Base-by-base conservation (phyloP, 2,329 filamentous ascomycete genomes). In the Tolypocladium endophyticum region DNA sequence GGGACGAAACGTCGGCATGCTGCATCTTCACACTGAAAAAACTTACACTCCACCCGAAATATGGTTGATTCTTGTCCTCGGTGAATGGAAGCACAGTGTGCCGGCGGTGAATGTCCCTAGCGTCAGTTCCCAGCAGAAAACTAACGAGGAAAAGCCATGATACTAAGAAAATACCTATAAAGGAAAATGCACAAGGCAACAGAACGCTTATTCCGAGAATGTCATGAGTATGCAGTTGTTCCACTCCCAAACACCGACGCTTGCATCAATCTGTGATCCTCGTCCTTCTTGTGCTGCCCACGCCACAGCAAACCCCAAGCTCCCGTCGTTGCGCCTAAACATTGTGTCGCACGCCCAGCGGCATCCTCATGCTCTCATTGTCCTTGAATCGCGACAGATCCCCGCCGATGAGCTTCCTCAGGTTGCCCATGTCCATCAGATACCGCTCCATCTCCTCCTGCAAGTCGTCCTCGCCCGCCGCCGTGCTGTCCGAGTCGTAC, bases 391-490 rank as follows among this genome's bases (percentile, higher is more conserved):
- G 78, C 60, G 77, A 77, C 72, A 89, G 84, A 71, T 97, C 94
- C 67, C 94, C 91, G 8, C 84, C 86, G 63, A 97, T 85, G 77
- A 75, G 65, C 65, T 74, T 75, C 43, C 73, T 66, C 62, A 75
- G 60, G 61, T 96, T 97, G 68, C 86, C 85, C 72, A 88, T 88
- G 76, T 97, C 92, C 66, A 86, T 85, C 64, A 99, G 79, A 69
- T 97, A 82, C 41, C 88, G 87, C 65, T 92, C 86, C 80, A 96
- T 93, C 68, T 90, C 86, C n/a, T 87, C 86, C 70, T 97, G 90
- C 77, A 92, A 83, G 63, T 92, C 82, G 47, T 81, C 78, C 20
- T 80, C 80, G 53, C 78, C 79, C 56, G 83, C 79, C 69, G 61
- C 72, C 23, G 73, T 77, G 61, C 73, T 76, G 43, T 76, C 76